These are phyloP conservation scores for Hyphopichia buzzinii DNA, from an alignment of 1,139 yeast genomes.

Conservation along the genomic window DNA sequence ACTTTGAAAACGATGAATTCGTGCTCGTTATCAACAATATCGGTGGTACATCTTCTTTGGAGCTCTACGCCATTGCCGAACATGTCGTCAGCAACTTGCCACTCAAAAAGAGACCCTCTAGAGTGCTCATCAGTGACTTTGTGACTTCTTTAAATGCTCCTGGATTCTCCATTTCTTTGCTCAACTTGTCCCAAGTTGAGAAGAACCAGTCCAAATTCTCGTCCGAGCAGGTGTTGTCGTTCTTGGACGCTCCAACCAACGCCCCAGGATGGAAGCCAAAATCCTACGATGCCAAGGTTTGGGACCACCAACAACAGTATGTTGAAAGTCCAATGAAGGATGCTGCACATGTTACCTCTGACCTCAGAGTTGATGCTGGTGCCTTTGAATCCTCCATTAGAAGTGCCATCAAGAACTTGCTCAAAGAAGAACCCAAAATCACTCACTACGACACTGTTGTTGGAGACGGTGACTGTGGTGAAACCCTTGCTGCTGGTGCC, in stretches of 20 bases:
- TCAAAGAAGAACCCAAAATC: conserved; percentile 46
- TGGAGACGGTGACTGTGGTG: conserved; percentile 57
- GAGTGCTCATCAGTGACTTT: conserved; percentile 70
- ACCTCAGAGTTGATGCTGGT: conserved; percentile 41
- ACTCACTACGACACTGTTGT: conserved; percentile 51
- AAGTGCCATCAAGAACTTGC: conserved; percentile 50
- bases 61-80: conserved; percentile 64
- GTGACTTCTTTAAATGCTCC: conserved; percentile 88
- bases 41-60: conserved; percentile 83
- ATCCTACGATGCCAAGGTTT: conserved; percentile 19
- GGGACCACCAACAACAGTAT: conserved; percentile 20
- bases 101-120: conserved; percentile 52
- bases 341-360: conserved; percentile 22
- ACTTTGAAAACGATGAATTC: conserved; percentile 55
- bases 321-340: conserved; percentile 35
- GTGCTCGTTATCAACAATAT: conserved; percentile 72
- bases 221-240: conserved; percentile 34
- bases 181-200: conserved; percentile 53
- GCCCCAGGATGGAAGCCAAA: conserved; percentile 82
- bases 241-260: conserved; percentile 66
- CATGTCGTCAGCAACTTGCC: conserved; percentile 45
- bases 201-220: conserved; percentile 27
- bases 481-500: conserved; percentile 45
- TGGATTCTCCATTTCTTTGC: conserved; percentile 80
- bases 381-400: conserved; percentile 37